Base-by-base conservation (phyloP, 2,329 filamentous ascomycete genomes). In the Calonectria hongkongensis region DNA sequence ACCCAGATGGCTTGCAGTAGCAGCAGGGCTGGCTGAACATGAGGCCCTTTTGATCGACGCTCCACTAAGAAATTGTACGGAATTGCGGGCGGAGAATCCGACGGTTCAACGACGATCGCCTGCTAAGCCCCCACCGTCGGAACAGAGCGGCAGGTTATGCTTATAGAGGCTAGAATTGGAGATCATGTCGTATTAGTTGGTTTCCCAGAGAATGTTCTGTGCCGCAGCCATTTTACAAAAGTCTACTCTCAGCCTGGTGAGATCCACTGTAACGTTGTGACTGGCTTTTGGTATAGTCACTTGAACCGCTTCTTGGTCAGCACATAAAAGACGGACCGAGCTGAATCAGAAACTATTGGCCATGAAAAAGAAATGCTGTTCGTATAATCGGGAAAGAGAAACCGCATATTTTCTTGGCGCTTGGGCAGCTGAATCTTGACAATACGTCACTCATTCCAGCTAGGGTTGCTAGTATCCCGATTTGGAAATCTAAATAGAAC, bases 1-100 rank as follows among this genome's bases (percentile, higher is more conserved):
- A 4, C 33, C 7, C 13, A 41, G 54, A 41, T 60, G 54, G 54
- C 54, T 60, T 60, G 54, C 54, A 60, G 54, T 60, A 60, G 54
- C 12, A 21, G 33, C 54, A 41, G 54, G 54, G 33, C 12, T 39
- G 10, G 33, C n/a, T 12, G 18, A 18, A n/a, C n/a, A 27, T 27
- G 16, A 41, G 33, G 13, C 33, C 33, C 16, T 16, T 60, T 15
- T 25, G 54, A 60, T 60, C 54, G 36, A 60, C 54, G 25, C 54
- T 41, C 27, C 3, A 16, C 13, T 1, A 6, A 25, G 21, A 21
- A 60, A 41, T 41, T 27, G n/a, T 16, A 39, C 36, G 33, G 21
- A 25, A n/a, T 21, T 18, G 33, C 33, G 54, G 54, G 54, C 54
- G 36, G 13, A 27, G 5, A 41, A 18, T 15, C 25, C 54, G 36